These are phyloP conservation scores for Elaphomyces granulatus DNA, from an alignment of 495 filamentous ascomycete species.

Conservation along the genomic window DNA sequence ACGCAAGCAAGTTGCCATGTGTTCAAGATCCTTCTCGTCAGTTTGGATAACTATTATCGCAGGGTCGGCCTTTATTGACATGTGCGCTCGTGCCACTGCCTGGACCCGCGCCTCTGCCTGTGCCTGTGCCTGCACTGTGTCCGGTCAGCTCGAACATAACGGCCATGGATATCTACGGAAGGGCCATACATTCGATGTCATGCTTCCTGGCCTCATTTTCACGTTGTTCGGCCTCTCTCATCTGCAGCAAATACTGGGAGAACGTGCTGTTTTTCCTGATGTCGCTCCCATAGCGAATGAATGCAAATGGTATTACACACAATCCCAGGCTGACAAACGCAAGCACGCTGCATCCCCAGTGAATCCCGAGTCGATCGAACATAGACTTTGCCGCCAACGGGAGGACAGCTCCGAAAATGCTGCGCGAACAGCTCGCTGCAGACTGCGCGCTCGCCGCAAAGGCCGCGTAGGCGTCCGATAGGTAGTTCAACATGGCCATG, in stretches of 20 bases:
- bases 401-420: constrained; percentile 26
- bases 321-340: constrained; percentile 26
- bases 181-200: no score
- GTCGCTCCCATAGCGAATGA: constrained; percentile 23
- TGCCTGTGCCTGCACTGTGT: background rate
- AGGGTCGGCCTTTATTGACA: background rate
- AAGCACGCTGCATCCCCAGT: constrained; percentile 30
- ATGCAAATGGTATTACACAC: constrained; percentile 22
- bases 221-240: constrained; percentile 15
- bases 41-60: no score
- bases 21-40: no score
- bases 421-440: constrained; percentile 26
- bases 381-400: constrained; percentile 29
- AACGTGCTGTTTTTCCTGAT: constrained; percentile 25
- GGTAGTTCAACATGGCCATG: constrained; percentile 34
- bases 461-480: constrained; percentile 32
- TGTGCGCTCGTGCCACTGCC: background rate
- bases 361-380: constrained; percentile 26
- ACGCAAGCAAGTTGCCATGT: no score
- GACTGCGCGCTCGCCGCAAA: constrained; percentile 30
- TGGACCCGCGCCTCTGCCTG: background rate
- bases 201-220: background rate
- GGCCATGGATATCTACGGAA: no score
- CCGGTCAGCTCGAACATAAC: background rate
- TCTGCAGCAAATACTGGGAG: constrained; percentile 24